These are phyloP conservation scores for Chrysosporium queenslandicum DNA, from an alignment of 2,329 filamentous ascomycete genomes.

Conservation along the genomic window DNA sequence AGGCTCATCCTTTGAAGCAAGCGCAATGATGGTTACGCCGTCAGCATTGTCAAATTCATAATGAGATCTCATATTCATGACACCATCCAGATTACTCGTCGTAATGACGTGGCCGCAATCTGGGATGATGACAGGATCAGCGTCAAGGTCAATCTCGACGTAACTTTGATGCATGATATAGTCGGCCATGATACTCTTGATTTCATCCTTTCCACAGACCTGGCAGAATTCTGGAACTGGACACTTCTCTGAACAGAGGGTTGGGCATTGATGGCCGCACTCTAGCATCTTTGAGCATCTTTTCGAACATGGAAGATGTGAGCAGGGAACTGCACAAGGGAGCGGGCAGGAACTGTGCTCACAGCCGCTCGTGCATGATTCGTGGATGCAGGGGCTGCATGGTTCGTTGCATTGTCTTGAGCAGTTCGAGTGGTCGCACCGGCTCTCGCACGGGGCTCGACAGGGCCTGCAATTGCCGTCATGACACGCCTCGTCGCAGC, in stretches of 20 bases:
- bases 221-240: conserved; percentile 48
- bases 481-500: conserved; percentile 1
- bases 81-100: conserved; percentile 49
- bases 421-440: conserved; percentile 50
- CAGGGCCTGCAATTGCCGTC: conserved; percentile 1
- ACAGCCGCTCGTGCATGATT: conserved; percentile 45
- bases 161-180: conserved; percentile 47
- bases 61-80: conserved; percentile 43
- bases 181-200: conserved; percentile 46
- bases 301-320: conserved; percentile 54
- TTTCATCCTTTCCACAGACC: conserved; percentile 36
- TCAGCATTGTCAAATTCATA: conserved; percentile 23
- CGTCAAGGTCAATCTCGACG: conserved; percentile 47
- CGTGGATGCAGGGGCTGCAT: conserved; percentile 51
- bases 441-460: conserved; percentile 42
- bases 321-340: conserved; percentile 58
- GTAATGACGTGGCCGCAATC: conserved; percentile 56
- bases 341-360: conserved; percentile 43
- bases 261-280: conserved; percentile 57
- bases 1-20: conserved; percentile 29
- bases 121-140: conserved; percentile 52
- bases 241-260: conserved; percentile 55
- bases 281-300: conserved; percentile 45
- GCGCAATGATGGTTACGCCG: conserved; percentile 21
- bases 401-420: conserved; percentile 46